Base-by-base conservation (phyloP, 2,329 filamentous ascomycete species). In the Fusarium sp. region DNA sequence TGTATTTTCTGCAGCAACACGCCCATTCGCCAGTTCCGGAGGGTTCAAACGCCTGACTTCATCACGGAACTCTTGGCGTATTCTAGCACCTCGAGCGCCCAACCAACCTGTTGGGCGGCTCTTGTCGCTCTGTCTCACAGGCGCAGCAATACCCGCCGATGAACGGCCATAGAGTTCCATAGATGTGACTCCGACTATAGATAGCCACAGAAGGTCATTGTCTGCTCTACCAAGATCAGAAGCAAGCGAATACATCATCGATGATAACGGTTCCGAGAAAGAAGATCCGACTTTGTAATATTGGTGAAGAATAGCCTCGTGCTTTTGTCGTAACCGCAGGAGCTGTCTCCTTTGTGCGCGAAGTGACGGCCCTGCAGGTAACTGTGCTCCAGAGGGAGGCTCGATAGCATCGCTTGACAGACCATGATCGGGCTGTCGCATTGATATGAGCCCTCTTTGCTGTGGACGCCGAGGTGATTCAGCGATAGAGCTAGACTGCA, bases 221-320 rank as follows among this genome's bases (percentile, higher is more conserved):
- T 98, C 95, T 86, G 98, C 96, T 59, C 95, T 92, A 70, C 96
- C 96, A 12, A 99, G 89, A 79, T 98, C 96, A 3, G 95, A 97
- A 3, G 95, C 96, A 20, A 99, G 87, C 1, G 95, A 97, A 82
- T 98, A 99, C 79, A 98, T 90, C 84, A 98, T 92, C 1, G 95
- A 97, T 0, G 95, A 96, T 61, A 98, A 93, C 2, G 96, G 96
- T 80, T 99, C 96, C 0, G 95, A 95, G 79, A 97, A 98, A 5
- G 95, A 97, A 6, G 93, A 92, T 44, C 96, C 96, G 35, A 94
- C 88, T 33, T 91, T 89, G 83, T 98, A 98, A 83, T 99, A 98
- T 71, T 90, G 88, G 55, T 92, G 90, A 41, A 98, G 85, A 2
- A 95, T 86, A 0, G 84, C 82, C 81, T 97, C 93, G 74, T 98